A percentile compares a stretch with the other conserved stretches of the same genome.
Conservation (phyloP, 179 eudicot genomes). For the Corrigiola litoralis region DNA sequence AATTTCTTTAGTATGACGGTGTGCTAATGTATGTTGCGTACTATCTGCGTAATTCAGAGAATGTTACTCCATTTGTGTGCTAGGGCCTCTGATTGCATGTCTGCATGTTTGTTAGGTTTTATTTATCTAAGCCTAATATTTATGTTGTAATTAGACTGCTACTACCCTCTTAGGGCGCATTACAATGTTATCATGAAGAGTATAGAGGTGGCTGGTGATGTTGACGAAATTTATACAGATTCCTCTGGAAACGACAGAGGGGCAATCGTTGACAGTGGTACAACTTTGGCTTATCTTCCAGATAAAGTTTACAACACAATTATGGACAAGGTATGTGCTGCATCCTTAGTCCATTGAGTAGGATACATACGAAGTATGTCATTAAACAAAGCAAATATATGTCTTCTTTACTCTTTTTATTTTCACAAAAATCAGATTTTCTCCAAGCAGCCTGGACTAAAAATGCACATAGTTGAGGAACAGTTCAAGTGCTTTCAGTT, state of each 20-base stretch:
- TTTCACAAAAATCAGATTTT: conserved; percentile 40
- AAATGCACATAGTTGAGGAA: conserved; percentile 49
- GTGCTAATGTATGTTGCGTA: too few relatives aligned
- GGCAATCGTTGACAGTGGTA: conserved; percentile 80
- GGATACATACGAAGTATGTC: not conserved
- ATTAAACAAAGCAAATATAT: conserved; percentile 1
- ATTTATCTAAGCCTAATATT: not conserved
- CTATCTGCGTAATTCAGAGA: too few relatives aligned
- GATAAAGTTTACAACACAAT: conserved; percentile 43
- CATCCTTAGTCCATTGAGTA: conserved; percentile 2
- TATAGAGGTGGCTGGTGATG: conserved; percentile 61
- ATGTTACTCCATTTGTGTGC: too few relatives aligned
- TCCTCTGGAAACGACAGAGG: conserved; percentile 24
- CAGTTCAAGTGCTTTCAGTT: conserved; percentile 70
- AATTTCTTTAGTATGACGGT: too few relatives aligned
- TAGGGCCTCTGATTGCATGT: too few relatives aligned
- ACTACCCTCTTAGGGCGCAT: conserved; percentile 60
- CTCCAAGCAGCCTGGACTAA: conserved; percentile 48
- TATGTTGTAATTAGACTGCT: conserved; percentile 32
- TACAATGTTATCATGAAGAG: conserved; percentile 65
- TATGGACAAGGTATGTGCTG: conserved; percentile 38
- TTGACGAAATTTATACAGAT: conserved; percentile 40
- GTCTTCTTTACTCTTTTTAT: not conserved
- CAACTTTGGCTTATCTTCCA: conserved; percentile 87
- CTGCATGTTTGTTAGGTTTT: not conserved